Evolutionary conservation across 768 basidiomycete genomes (phyloP).

Genomic region (Omphalotus guepiniiformis): DNA sequence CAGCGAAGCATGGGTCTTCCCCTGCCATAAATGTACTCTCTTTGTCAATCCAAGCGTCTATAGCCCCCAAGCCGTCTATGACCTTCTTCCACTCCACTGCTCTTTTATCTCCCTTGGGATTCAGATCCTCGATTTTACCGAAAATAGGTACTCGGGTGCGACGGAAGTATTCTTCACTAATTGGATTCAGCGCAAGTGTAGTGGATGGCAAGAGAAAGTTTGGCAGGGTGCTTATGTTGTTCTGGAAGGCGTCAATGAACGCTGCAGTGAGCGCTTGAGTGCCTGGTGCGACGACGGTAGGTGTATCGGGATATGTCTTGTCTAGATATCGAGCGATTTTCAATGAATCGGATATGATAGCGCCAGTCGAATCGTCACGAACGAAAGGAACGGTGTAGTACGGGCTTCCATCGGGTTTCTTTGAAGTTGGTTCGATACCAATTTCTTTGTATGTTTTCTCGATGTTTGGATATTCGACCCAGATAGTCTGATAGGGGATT

Average conservation of each 20-base stretch:
- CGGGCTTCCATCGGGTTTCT: slow-evolving; percentile 19
- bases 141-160: slow-evolving; percentile 8
- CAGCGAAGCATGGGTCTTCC: slow-evolving; percentile 23
- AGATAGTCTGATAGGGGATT: slow-evolving; percentile 29
- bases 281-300: slow-evolving; percentile 24
- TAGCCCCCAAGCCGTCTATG: slow-evolving; percentile 17
- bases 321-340: slow-evolving; percentile 37
- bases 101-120: slow-evolving; percentile 22
- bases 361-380: slow-evolving; percentile 30
- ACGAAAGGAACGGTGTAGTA: slow-evolving; percentile 37
- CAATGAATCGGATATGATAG: slow-evolving; percentile 27
- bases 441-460: slow-evolving; percentile 19
- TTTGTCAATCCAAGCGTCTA: slow-evolving; percentile 17
- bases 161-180: slow-evolving; percentile 11
- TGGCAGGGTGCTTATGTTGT: slow-evolving; percentile 15
- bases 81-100: slow-evolving; percentile 26
- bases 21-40: slow-evolving; percentile 21
- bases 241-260: slow-evolving; percentile 10
- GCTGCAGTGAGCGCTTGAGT: slow-evolving; percentile 24
- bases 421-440: slow-evolving; percentile 23
- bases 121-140: slow-evolving; percentile 27
- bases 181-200: slow-evolving; percentile 4
- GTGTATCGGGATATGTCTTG: slow-evolving; percentile 30
- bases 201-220: slow-evolving; percentile 9
- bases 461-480: slow-evolving; percentile 41